These are phyloP conservation scores for Coemansia sp. DNA, from an alignment of 192 early-diverging fungal species.

Conservation along the genomic window DNA sequence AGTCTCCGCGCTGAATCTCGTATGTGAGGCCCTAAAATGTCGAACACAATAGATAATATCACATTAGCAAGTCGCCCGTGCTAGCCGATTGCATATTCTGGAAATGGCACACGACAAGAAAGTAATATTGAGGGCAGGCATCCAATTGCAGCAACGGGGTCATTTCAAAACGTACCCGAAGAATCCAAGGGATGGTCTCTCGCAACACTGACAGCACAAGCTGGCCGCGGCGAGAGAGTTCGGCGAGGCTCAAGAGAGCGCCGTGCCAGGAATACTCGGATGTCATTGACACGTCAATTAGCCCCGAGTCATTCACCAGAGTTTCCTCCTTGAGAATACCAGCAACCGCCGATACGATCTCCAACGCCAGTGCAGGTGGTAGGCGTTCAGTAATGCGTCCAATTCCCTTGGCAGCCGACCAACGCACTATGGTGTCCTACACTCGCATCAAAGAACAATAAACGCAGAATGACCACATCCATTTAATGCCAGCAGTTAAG, in stretches of 20 bases:
- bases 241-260: conserved; percentile 83
- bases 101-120: too few relatives aligned
- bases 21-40: conserved; percentile 72
- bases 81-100: too few relatives aligned
- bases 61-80: too few relatives aligned
- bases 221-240: conserved; percentile 82
- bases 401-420: conserved; percentile 96
- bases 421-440: conserved; percentile 86
- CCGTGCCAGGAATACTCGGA: conserved; percentile 96
- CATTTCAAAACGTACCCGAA: conserved; percentile 56
- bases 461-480: neutral
- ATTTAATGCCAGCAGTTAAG: too few relatives aligned
- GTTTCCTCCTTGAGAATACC: conserved; percentile 82
- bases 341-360: conserved; percentile 75
- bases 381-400: conserved; percentile 82
- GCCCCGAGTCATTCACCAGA: conserved; percentile 31
- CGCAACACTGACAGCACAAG: conserved; percentile 67
- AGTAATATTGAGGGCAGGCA: too few relatives aligned
- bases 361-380: conserved; percentile 71
- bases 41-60: neutral
- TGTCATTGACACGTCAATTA: conserved; percentile 68
- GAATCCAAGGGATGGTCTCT: conserved; percentile 77
- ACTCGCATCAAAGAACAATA: conserved; percentile 1
- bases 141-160: too few relatives aligned
- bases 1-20: conserved; percentile 81